phyloP scores from a whole-genome alignment of 1,139 yeast genomes.

The Geotrichum klebahnii region DNA sequence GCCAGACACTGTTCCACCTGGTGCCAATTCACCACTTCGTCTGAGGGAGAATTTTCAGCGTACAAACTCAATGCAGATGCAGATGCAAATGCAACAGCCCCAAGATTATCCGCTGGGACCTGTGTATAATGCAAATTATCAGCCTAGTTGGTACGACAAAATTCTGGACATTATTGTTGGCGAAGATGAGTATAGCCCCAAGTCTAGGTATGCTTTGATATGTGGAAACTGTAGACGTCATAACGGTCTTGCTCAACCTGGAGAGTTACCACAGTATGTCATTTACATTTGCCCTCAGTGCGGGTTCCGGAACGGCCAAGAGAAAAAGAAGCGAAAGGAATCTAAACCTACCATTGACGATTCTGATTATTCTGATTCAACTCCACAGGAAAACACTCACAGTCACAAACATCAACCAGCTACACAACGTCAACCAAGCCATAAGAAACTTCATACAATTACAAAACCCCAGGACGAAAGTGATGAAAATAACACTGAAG shows the following conservation, averaged over 20 bases:
- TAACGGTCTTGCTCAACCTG: slow-evolving; percentile 82
- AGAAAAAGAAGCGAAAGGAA: slow-evolving; percentile 3
- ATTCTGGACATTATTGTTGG: slow-evolving; percentile 59
- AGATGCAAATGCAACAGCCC: background rate
- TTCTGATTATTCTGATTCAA: background rate
- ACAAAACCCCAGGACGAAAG: too few species aligned
- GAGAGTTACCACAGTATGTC: slow-evolving; percentile 52
- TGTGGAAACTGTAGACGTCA: slow-evolving; percentile 63
- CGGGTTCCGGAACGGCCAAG: slow-evolving; percentile 51
- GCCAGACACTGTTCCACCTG: too few species aligned
- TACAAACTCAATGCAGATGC: slow-evolving; percentile 11
- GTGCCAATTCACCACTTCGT: too few species aligned
- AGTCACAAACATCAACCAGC: too few species aligned
- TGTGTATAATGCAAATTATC: slow-evolving; percentile 22
- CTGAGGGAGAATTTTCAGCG: background rate
- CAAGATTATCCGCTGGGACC: slow-evolving; percentile 6
- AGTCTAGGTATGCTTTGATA: slow-evolving; percentile 66
- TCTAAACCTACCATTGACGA: background rate
- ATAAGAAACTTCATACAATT: too few species aligned
- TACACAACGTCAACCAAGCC: too few species aligned
- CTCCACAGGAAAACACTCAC: background rate
- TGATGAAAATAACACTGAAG: too few species aligned
- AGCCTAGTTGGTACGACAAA: slow-evolving; percentile 42
- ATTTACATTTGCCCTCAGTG: slow-evolving; percentile 71
- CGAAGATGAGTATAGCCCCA: slow-evolving; percentile 61